These are phyloP conservation scores for Penicillium aurantiogriseum DNA, from an alignment of 2,329 filamentous ascomycete genomes.

Conservation along the genomic window DNA sequence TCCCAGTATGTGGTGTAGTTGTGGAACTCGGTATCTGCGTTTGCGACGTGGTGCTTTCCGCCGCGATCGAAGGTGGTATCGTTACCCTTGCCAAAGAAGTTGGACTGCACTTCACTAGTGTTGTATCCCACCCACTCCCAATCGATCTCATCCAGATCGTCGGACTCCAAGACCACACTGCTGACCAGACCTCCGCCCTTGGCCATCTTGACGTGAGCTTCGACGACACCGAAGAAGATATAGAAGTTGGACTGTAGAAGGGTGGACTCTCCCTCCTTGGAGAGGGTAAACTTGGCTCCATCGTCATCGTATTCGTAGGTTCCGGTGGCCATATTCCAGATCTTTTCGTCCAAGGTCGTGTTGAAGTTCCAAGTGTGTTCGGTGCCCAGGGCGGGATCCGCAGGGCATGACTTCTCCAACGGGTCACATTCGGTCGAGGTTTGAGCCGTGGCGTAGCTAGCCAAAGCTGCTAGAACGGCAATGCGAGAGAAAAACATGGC, in stretches of 20 bases:
- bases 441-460: slow-evolving; percentile 57
- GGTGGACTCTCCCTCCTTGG: slow-evolving; percentile 68
- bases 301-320: slow-evolving; percentile 60
- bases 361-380: slow-evolving; percentile 65
- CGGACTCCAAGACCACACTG: slow-evolving; percentile 77
- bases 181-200: slow-evolving; percentile 73
- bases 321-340: slow-evolving; percentile 70
- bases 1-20: slow-evolving; percentile 65
- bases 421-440: slow-evolving; percentile 78
- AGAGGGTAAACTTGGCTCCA: slow-evolving; percentile 71
- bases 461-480: slow-evolving; percentile 29
- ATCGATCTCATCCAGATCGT: slow-evolving; percentile 84
- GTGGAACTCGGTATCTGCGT: slow-evolving; percentile 55
- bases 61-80: slow-evolving; percentile 75
- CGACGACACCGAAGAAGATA: slow-evolving; percentile 80
- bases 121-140: slow-evolving; percentile 54
- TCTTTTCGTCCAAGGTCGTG: slow-evolving; percentile 53
- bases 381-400: slow-evolving; percentile 67
- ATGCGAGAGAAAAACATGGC: slow-evolving; percentile 29
- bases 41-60: slow-evolving; percentile 65
- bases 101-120: slow-evolving; percentile 62
- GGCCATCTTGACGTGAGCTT: slow-evolving; percentile 75
- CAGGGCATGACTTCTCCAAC: slow-evolving; percentile 65
- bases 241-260: slow-evolving; percentile 78
- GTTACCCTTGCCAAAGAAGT: slow-evolving; percentile 94